A percentile compares a stretch with the other conserved stretches of the same genome.
Evolutionary conservation across 2,329 filamentous ascomycete genomes (phyloP).

Genomic region (Cercospora sesami): DNA sequence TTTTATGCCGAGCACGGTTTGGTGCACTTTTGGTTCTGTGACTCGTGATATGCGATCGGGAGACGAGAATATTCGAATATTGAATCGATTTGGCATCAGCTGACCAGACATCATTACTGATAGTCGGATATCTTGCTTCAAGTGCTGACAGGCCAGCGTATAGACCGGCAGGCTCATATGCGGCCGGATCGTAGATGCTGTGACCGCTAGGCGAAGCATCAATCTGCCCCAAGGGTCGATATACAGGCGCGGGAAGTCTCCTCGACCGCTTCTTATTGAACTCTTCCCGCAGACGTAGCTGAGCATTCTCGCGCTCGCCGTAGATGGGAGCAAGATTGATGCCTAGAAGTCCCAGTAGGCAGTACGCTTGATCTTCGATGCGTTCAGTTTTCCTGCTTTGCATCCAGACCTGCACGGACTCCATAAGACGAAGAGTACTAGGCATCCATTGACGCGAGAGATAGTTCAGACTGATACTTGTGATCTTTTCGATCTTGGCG

Average conservation of each 20-base stretch:
- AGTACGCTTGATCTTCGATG: constrained; percentile 26
- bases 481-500: constrained; percentile 11
- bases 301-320: constrained; percentile 15
- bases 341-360: constrained; percentile 23
- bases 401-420: constrained; percentile 14
- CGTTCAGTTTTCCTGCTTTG: constrained; percentile 17
- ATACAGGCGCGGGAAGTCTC: not conserved
- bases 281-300: not conserved
- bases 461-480: constrained; percentile 8
- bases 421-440: constrained; percentile 3
- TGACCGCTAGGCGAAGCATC: not conserved
- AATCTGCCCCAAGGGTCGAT: not conserved
- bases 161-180: not conserved
- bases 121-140: not conserved
- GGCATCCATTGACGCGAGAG: constrained; percentile 15
- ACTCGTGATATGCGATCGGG: not conserved
- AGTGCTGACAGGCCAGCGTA: not conserved
- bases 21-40: not conserved
- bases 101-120: not conserved
- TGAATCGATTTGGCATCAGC: not conserved
- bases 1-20: not conserved
- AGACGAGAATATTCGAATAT: not conserved
- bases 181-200: not conserved
- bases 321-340: constrained; percentile 18
- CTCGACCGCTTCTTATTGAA: not conserved